Conservation (phyloP, 2,329 filamentous ascomycete species). For the Sarocladium strictum region DNA sequence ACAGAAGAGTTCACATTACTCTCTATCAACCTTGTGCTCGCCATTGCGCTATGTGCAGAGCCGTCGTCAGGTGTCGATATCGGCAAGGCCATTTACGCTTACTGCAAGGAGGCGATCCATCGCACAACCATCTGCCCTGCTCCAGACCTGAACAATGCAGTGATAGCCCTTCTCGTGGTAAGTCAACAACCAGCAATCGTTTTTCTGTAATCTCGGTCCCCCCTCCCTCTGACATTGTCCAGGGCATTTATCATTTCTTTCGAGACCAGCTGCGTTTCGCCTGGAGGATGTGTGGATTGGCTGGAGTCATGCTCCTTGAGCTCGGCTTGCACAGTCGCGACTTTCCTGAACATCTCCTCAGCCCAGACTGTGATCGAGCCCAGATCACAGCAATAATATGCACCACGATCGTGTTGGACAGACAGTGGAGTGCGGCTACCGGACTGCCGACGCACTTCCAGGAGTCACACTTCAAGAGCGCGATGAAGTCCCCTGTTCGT, state of each 20-base stretch:
- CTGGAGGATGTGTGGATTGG: conserved; percentile 22
- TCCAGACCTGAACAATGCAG: conserved; percentile 7
- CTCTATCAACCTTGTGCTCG: conserved; percentile 12
- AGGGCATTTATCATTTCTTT: conserved; percentile 20
- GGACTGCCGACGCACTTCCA: conserved; percentile 15
- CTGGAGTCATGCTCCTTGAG: conserved; percentile 21
- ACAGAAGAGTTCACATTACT: conserved; percentile 12
- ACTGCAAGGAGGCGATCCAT: conserved; percentile 8
- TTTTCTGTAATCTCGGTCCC: no score
- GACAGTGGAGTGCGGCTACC: conserved; percentile 15
- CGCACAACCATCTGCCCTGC: conserved; percentile 9
- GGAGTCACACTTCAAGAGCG: conserved; percentile 11
- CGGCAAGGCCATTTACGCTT: background rate
- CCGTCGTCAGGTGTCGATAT: background rate
- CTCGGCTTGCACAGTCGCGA: conserved; percentile 22
- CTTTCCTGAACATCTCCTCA: conserved; percentile 15
- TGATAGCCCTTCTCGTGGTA: conserved; percentile 8
- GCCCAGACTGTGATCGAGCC: conserved; percentile 7
- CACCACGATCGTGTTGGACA: conserved; percentile 14
- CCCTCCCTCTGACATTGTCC: no score
- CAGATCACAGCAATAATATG: conserved; percentile 11
- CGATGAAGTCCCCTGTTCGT: background rate
- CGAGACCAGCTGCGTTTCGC: conserved; percentile 17
- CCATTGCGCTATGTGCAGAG: conserved; percentile 13
- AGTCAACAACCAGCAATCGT: background rate